Evolutionary conservation across 2,329 filamentous ascomycete genomes (phyloP).

Genomic region (Cladosporium sp.): DNA sequence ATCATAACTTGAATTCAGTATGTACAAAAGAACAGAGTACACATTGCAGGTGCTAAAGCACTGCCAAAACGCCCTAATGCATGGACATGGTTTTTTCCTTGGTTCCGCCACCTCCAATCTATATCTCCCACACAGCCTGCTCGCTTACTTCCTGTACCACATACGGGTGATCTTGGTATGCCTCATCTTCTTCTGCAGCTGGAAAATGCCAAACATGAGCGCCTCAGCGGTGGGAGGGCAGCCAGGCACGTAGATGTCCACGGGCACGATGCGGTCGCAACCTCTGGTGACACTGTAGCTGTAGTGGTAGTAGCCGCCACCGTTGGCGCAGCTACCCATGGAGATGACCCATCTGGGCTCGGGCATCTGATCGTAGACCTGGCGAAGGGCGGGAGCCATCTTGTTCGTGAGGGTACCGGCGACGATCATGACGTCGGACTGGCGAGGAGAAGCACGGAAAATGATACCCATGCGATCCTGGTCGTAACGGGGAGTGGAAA

Average conservation of each 20-base stretch:
- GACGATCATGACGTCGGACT: conserved; percentile 91
- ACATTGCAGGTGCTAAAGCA: conserved; percentile 10
- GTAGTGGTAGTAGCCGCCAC: conserved; percentile 83
- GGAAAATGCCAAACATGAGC: conserved; percentile 61
- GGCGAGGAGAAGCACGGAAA: conserved; percentile 80
- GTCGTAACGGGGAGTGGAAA: conserved; percentile 82
- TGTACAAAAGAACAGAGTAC: conserved; percentile 13
- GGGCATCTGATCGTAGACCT: conserved; percentile 95
- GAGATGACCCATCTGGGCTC: conserved; percentile 82
- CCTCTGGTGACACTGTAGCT: conserved; percentile 71
- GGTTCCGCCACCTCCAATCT: conserved; percentile 1
- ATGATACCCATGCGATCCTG: conserved; percentile 86
- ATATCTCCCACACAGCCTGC: background rate
- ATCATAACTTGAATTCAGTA: conserved; percentile 12
- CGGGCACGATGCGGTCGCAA: conserved; percentile 71
- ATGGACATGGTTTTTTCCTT: conserved; percentile 9
- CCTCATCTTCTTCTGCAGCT: conserved; percentile 72
- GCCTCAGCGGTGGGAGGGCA: conserved; percentile 55
- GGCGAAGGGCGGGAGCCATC: conserved; percentile 85
- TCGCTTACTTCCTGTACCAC: conserved; percentile 48
- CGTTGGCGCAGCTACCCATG: conserved; percentile 82
- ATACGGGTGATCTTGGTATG: conserved; percentile 49
- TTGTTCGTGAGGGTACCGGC: conserved; percentile 92
- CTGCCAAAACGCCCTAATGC: conserved; percentile 14
- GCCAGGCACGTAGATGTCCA: conserved; percentile 75